Percentiles rank a stretch among this genome's conserved stretches.
These are phyloP conservation scores for Parathielavia appendiculata DNA, from an alignment of 495 filamentous ascomycete genomes.

Conservation along the genomic window DNA sequence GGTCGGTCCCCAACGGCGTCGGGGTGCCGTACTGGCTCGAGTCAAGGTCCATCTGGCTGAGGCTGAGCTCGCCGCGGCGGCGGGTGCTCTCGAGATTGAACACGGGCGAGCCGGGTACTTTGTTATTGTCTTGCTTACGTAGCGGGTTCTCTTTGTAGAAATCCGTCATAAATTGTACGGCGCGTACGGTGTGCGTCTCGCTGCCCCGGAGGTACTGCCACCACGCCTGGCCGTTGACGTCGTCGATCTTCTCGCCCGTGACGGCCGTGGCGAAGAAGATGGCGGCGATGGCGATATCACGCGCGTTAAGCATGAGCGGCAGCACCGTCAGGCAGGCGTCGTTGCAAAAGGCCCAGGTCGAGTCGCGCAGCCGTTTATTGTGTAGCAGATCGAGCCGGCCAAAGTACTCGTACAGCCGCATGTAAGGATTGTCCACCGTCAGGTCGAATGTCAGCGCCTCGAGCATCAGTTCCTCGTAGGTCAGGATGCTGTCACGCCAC, in stretches of 20 bases:
- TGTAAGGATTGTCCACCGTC: slow-evolving; percentile 77
- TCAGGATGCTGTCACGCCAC: slow-evolving; percentile 89
- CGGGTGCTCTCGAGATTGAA: slow-evolving; percentile 46
- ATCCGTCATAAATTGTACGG: slow-evolving; percentile 64
- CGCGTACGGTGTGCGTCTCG: slow-evolving; percentile 57
- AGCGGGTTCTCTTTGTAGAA: slow-evolving; percentile 68
- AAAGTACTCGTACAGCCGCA: slow-evolving; percentile 71
- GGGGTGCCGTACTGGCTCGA: slow-evolving; percentile 25
- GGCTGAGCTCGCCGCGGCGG: slow-evolving; percentile 37
- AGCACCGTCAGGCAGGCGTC: slow-evolving; percentile 78
- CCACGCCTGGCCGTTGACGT: slow-evolving; percentile 77
- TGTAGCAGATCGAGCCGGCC: slow-evolving; percentile 62
- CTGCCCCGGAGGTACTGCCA: slow-evolving; percentile 67
- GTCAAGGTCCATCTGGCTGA: slow-evolving; percentile 28
- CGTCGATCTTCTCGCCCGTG: slow-evolving; percentile 63
- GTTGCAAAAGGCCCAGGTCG: slow-evolving; percentile 88
- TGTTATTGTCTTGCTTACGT: slow-evolving; percentile 37
- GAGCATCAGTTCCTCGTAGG: slow-evolving; percentile 84
- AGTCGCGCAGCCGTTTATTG: slow-evolving; percentile 70
- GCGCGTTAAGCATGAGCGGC: slow-evolving; percentile 72
- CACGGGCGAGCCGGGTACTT: slow-evolving; percentile 37
- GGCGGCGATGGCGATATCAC: slow-evolving; percentile 76
- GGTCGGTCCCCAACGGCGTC: slow-evolving; percentile 22
- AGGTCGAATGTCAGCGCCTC: slow-evolving; percentile 94
- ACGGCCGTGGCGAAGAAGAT: slow-evolving; percentile 78